phyloP scores from a whole-genome alignment of 2,329 filamentous ascomycete species.

The Venturia asperata region DNA sequence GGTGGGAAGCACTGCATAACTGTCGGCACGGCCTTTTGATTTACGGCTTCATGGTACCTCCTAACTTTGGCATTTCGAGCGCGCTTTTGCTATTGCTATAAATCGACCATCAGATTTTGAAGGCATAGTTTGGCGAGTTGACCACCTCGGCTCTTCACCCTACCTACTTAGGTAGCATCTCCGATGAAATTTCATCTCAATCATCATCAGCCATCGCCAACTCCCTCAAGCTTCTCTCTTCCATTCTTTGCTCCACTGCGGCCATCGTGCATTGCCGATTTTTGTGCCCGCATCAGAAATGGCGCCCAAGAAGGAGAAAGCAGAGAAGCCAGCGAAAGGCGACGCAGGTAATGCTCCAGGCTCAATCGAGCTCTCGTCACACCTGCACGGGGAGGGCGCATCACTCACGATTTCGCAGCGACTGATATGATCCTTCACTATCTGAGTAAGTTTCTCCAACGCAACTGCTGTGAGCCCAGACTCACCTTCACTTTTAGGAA shows the following conservation, averaged over 20 bases:
- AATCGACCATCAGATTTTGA: background rate
- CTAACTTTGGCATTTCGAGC: conserved; percentile 15
- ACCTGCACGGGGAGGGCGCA: background rate
- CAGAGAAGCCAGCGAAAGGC: conserved; percentile 26
- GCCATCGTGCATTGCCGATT: background rate
- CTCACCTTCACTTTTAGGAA: conserved; percentile 29
- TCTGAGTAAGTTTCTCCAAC: conserved; percentile 25
- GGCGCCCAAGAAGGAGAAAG: conserved; percentile 34
- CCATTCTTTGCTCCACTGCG: background rate
- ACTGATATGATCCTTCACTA: conserved; percentile 44
- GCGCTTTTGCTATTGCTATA: background rate
- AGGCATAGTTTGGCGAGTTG: background rate
- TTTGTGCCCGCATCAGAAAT: conserved; percentile 22
- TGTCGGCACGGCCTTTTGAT: background rate
- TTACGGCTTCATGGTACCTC: background rate
- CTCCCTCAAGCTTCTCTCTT: background rate
- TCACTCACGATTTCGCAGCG: conserved; percentile 25
- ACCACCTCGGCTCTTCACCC: background rate
- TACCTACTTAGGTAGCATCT: background rate
- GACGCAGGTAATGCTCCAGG: conserved; percentile 21
- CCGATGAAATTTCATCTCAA: background rate
- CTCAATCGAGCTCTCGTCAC: conserved; percentile 29
- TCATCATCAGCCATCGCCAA: background rate
- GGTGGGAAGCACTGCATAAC: conserved; percentile 15
- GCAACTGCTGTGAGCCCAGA: conserved; percentile 6